A percentile compares a stretch with the other conserved stretches of the same genome.
phyloP scores from a whole-genome alignment of 73 alveolate genomes.

The Halteria grandinella region DNA sequence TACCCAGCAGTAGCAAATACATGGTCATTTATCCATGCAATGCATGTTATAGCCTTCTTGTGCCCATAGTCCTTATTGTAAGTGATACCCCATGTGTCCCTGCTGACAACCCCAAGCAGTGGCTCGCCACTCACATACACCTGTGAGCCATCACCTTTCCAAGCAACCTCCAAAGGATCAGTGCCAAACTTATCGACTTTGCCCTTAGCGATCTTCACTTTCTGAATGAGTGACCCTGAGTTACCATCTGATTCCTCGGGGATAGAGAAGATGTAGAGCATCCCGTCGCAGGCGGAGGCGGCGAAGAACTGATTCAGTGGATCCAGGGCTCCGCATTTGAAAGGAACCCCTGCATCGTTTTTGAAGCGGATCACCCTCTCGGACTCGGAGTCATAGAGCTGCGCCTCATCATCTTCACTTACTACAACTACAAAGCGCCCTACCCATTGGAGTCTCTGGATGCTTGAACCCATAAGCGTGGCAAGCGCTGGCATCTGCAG shows the following conservation, averaged over 20 bases:
- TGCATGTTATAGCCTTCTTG: slow-evolving; percentile 1
- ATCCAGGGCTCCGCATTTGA: slow-evolving; percentile 41
- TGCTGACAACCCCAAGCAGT: slow-evolving; percentile 11
- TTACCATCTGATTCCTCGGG: background rate
- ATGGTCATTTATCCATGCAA: slow-evolving; percentile 47
- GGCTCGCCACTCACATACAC: slow-evolving; percentile 50
- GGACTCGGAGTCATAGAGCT: slow-evolving; percentile 28
- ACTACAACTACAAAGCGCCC: slow-evolving; percentile 13
- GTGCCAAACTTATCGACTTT: slow-evolving; percentile 25
- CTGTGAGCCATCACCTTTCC: slow-evolving; percentile 59
- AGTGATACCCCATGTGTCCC: slow-evolving; percentile 19
- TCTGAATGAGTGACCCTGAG: background rate
- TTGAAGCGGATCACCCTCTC: background rate
- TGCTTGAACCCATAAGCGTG: background rate
- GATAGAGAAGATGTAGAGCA: slow-evolving; percentile 15
- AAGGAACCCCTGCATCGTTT: slow-evolving; percentile 19
- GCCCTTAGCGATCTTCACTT: slow-evolving; percentile 1
- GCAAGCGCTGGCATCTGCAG: slow-evolving; percentile 22
- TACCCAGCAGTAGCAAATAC: slow-evolving; percentile 36
- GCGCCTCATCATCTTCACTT: slow-evolving; percentile 22
- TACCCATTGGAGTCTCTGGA: slow-evolving; percentile 26
- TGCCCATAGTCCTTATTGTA: slow-evolving; percentile 2
- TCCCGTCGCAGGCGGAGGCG: slow-evolving; percentile 44
- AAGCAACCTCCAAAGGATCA: slow-evolving; percentile 14
- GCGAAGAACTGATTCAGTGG: slow-evolving; percentile 37